Evolutionary conservation across 495 filamentous ascomycete genomes (phyloP).

Genomic region (Stereocaulon alpinum): DNA sequence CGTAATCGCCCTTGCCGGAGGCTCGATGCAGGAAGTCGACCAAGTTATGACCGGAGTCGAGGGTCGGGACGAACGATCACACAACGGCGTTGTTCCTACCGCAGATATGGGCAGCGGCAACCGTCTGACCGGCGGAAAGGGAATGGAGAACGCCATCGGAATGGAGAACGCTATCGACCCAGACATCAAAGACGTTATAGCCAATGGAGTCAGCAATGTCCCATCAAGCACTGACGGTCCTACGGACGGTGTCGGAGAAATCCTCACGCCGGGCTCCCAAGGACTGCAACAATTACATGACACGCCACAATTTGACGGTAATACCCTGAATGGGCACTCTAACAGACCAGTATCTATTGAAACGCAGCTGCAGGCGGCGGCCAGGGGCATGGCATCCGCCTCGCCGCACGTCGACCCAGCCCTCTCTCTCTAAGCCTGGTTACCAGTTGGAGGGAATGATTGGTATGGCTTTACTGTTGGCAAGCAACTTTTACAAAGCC

Average conservation of each 20-base stretch:
- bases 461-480: too few relatives aligned
- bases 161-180: background rate
- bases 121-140: background rate
- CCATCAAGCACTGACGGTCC: background rate
- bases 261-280: background rate
- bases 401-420: conserved; percentile 7
- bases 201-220: background rate
- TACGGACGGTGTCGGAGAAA: background rate
- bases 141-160: background rate
- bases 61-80: background rate
- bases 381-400: background rate
- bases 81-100: conserved; percentile 1
- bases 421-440: background rate
- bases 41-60: conserved; percentile 3
- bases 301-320: background rate
- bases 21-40: conserved; percentile 16
- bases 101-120: background rate
- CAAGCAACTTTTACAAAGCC: too few relatives aligned
- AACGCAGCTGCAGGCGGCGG: background rate
- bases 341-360: background rate
- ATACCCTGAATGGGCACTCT: background rate
- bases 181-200: background rate
- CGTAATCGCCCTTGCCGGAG: conserved; percentile 51
- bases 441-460: too few relatives aligned
- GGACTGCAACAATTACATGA: background rate